These are phyloP conservation scores for Hortaea sp. DNA, from an alignment of 2,329 filamentous ascomycete genomes.

Conservation along the genomic window DNA sequence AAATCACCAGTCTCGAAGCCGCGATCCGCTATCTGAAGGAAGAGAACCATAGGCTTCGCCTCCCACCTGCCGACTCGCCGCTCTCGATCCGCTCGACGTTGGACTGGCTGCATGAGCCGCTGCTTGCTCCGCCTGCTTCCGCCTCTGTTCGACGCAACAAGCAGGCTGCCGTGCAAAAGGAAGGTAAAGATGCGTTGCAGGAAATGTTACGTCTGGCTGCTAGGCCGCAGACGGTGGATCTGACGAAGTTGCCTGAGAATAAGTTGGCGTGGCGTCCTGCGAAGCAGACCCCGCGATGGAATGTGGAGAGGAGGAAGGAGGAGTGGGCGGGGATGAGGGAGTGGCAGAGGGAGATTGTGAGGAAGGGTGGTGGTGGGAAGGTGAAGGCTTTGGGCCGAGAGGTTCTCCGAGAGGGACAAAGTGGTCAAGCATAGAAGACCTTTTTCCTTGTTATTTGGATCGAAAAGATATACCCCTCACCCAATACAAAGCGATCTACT, in stretches of 20 bases:
- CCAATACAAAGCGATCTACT: no score
- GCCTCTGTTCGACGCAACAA: conserved; percentile 14
- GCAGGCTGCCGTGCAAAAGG: conserved; percentile 44
- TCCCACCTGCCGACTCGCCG: conserved; percentile 24
- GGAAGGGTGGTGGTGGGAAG: background rate
- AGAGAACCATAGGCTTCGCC: conserved; percentile 54
- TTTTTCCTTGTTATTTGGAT: no score
- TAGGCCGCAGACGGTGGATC: conserved; percentile 39
- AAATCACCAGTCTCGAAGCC: conserved; percentile 51
- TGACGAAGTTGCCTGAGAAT: conserved; percentile 48
- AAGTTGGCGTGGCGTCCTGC: conserved; percentile 57
- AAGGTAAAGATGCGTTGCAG: conserved; percentile 54
- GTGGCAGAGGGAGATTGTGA: conserved; percentile 15
- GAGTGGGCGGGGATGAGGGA: conserved; percentile 45
- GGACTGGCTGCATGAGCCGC: conserved; percentile 56
- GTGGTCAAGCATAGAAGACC: no score
- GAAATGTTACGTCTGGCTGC: conserved; percentile 55
- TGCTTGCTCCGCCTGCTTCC: conserved; percentile 21
- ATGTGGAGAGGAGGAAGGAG: conserved; percentile 55
- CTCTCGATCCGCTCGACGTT: conserved; percentile 23
- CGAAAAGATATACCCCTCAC: no score
- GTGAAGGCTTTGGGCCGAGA: background rate
- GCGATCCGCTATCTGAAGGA: conserved; percentile 59
- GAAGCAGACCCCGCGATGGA: conserved; percentile 54
- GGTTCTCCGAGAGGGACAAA: no score